phyloP scores from a whole-genome alignment of 208 protist genomes.

The Acanthamoeba quina region DNA sequence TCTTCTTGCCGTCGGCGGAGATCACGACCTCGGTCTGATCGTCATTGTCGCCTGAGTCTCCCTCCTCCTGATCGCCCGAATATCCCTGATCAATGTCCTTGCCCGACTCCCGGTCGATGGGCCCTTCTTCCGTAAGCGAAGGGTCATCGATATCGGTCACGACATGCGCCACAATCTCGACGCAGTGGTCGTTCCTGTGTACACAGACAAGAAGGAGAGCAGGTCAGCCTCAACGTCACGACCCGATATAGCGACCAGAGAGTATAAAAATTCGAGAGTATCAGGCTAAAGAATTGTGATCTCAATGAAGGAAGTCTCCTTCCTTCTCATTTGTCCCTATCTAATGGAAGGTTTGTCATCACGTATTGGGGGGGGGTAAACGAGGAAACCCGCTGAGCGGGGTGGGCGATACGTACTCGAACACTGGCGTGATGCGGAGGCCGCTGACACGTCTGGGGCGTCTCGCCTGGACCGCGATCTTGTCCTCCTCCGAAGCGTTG shows the following conservation, averaged over 20 bases:
- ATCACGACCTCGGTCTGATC: background rate
- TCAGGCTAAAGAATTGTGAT: slow-evolving; percentile 21
- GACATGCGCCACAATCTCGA: slow-evolving; percentile 26
- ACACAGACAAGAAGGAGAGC: background rate
- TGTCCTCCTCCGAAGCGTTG: background rate
- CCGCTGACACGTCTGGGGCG: background rate
- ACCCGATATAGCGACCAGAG: background rate
- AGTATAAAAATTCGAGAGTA: background rate
- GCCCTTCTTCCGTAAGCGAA: slow-evolving; percentile 6
- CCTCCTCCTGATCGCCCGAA: slow-evolving; percentile 13
- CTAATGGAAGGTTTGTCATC: slow-evolving; percentile 19
- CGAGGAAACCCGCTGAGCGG: background rate
- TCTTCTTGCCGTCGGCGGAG: slow-evolving; percentile 31
- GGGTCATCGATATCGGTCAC: slow-evolving; percentile 14
- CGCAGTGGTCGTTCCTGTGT: slow-evolving; percentile 33
- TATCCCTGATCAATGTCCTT: slow-evolving; percentile 8
- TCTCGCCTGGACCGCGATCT: background rate
- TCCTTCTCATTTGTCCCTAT: slow-evolving; percentile 47
- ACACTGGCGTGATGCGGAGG: background rate
- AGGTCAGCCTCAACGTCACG: background rate
- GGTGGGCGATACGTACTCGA: background rate
- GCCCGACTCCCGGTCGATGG: background rate
- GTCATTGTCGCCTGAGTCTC: background rate
- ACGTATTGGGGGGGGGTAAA: background rate
- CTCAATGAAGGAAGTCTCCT: slow-evolving; percentile 34